Conservation (phyloP, 768 basidiomycete genomes). For the Boletus patriciae region DNA sequence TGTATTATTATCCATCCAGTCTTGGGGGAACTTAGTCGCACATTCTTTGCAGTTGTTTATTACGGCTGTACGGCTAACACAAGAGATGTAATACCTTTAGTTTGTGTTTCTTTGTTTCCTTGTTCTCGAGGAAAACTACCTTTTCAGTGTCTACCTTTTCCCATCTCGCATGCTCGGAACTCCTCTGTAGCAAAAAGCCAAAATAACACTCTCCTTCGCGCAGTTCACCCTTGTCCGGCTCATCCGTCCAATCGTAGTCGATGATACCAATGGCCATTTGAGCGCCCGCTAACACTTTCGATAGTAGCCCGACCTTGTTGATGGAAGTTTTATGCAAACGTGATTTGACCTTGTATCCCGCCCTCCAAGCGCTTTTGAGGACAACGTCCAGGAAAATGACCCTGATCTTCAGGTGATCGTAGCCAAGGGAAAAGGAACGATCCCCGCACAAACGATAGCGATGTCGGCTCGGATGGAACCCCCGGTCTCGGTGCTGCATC, state of each 20-base stretch:
- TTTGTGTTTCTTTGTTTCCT: neutral
- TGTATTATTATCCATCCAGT: no score
- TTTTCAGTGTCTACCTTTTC: constrained; percentile 2
- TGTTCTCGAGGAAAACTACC: neutral
- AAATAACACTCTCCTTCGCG: neutral
- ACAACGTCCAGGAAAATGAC: neutral
- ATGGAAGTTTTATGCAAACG: neutral
- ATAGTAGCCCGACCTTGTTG: neutral
- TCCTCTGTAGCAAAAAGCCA: constrained; percentile 1
- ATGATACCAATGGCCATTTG: neutral
- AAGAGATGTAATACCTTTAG: neutral
- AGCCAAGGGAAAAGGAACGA: constrained; percentile 1
- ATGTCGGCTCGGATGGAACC: neutral
- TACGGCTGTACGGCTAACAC: neutral
- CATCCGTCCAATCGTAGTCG: constrained; percentile 4
- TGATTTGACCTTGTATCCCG: neutral
- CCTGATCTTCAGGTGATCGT: constrained; percentile 6
- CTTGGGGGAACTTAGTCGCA: no score
- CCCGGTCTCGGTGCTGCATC: neutral
- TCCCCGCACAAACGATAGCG: constrained; percentile 4
- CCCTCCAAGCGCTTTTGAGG: neutral
- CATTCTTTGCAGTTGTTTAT: no score
- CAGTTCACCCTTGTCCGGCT: neutral
- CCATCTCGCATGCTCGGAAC: neutral
- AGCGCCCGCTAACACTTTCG: neutral